Evolutionary conservation across 140 eudicot species (phyloP).

Genomic region (Oenanthe javanica): DNA sequence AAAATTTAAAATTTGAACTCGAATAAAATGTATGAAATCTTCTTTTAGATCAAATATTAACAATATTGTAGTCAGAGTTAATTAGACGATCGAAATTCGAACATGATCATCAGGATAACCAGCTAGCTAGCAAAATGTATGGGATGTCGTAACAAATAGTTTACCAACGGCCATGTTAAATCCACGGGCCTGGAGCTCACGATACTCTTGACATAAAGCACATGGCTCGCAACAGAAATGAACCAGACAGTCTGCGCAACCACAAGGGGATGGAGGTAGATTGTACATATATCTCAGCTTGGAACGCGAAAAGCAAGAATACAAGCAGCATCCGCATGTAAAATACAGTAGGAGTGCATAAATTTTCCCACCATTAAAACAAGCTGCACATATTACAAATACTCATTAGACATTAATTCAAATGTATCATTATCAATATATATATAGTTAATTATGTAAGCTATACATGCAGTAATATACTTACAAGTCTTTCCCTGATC

Average conservation of each 20-base stretch:
- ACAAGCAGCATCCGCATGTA: constrained; percentile 15
- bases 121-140: no score
- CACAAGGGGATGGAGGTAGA: constrained; percentile 9
- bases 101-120: no score
- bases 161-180: constrained; percentile 16
- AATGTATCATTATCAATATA: no score
- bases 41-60: no score
- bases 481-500: constrained; percentile 19
- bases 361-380: constrained; percentile 7
- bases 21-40: no score
- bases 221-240: constrained; percentile 21
- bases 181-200: constrained; percentile 26
- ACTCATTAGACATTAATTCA: not conserved
- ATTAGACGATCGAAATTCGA: no score
- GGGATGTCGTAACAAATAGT: no score
- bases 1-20: no score
- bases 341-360: not conserved
- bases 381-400: constrained; percentile 4
- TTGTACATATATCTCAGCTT: constrained; percentile 22
- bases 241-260: constrained; percentile 16
- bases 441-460: no score
- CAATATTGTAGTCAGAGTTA: no score
- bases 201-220: constrained; percentile 29
- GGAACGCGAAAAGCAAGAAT: constrained; percentile 5
- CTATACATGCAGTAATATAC: no score